Base-by-base conservation (phyloP, 306 rosid species). In the Prunus mira region DNA sequence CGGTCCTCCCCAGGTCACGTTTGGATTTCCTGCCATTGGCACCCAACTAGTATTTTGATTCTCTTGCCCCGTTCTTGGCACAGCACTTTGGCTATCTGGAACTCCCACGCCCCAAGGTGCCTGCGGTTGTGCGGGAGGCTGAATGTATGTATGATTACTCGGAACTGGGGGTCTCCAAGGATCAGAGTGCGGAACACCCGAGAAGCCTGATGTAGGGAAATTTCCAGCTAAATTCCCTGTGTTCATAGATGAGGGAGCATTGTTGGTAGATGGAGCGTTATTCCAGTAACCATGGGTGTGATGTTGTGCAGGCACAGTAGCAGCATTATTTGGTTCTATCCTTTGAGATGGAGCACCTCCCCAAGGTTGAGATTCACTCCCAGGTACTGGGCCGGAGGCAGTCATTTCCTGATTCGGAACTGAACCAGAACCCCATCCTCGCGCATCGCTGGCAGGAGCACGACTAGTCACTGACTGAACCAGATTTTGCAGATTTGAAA, bases 141-240 rank as follows among this genome's bases (percentile, higher is more conserved):
- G 82, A 57, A 83, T 45, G 86, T 81, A 88, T 60, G 90, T 61
- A 63, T 87, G 97, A 82, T 80, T 90, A 78, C 70, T 71, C 19
- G 93, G 80, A 74, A 85, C 78, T 22, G 87, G 86, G 46, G 96
- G 89, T 80, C 96, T 89, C 98, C 97, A 87, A 32, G 86, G 73
- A 76, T 90, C 92, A 12, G 96, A 71, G 52, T 88, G 80, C 25
- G 82, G 84, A 74, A 80, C 83, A 72, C 83, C 79, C 1, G 84
- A 56, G 81, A 85, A 84, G 58, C 86, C 86, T 9, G 85, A 45
- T 1, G 80, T 19, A 20, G 91, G 74, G 50, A 85, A 89, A 80
- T 69, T 87, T 50, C 84, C 89, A 55, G 82, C 74, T 20, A 85
- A 77, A 83, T 81, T 91, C 67, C 91, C 98, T 8, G 85, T 28